Conservation (phyloP, 768 basidiomycete species). For the Kwoniella heveanensis region DNA sequence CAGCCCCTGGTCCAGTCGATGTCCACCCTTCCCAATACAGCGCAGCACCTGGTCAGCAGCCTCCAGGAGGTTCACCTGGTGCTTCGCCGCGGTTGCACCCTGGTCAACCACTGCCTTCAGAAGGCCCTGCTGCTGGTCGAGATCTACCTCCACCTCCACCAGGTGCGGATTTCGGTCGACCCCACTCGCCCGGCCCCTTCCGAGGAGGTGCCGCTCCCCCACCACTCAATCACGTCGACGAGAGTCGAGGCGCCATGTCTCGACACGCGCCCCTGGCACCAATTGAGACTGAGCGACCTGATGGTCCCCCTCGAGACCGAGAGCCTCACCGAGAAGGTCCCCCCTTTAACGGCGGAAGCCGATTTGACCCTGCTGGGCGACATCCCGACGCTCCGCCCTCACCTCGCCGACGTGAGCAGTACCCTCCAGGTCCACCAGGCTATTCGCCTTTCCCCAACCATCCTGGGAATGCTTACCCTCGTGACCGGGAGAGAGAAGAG, state of each 20-base stretch:
- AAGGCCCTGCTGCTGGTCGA: slow-evolving; percentile 30
- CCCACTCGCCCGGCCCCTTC: slow-evolving; percentile 50
- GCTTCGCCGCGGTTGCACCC: slow-evolving; percentile 41
- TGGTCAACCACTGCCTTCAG: slow-evolving; percentile 25
- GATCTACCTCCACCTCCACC: slow-evolving; percentile 52
- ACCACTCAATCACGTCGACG: slow-evolving; percentile 46
- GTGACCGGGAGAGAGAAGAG: slow-evolving; percentile 46
- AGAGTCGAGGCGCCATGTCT: slow-evolving; percentile 48
- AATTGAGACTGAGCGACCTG: slow-evolving; percentile 46
- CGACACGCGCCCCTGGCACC: slow-evolving; percentile 53
- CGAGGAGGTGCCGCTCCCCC: slow-evolving; percentile 52
- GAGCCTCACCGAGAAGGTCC: slow-evolving; percentile 21
- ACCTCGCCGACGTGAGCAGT: slow-evolving; percentile 40
- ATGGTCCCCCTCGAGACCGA: slow-evolving; percentile 18
- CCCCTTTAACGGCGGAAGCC: slow-evolving; percentile 15
- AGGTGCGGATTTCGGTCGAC: slow-evolving; percentile 31
- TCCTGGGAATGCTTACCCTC: slow-evolving; percentile 6
- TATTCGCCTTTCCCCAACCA: slow-evolving; percentile 27
- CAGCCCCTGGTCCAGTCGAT: slow-evolving; percentile 89
- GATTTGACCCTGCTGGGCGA: slow-evolving; percentile 37
- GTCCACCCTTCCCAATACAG: slow-evolving; percentile 90
- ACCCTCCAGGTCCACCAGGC: slow-evolving; percentile 22
- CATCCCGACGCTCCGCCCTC: slow-evolving; percentile 41
- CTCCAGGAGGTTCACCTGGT: slow-evolving; percentile 20
- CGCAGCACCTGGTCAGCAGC: slow-evolving; percentile 33